A percentile compares a stretch with the other conserved stretches of the same genome.
These are phyloP conservation scores for Didymella pinodella DNA, from an alignment of 2,329 filamentous ascomycete species.

Conservation along the genomic window DNA sequence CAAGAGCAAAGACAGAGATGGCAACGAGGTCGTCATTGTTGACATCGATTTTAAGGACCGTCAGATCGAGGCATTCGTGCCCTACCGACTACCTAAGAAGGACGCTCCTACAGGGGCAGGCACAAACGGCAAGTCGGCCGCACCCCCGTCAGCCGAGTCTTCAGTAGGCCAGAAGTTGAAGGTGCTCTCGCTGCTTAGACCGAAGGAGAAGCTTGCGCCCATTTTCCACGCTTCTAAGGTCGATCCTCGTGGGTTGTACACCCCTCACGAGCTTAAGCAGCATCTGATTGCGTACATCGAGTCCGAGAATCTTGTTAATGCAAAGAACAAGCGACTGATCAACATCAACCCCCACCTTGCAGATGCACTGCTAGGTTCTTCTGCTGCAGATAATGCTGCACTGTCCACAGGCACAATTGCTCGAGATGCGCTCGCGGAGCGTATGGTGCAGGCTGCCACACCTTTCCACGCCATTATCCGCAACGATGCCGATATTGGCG, in stretches of 20 bases:
- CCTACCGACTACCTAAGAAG: slow-evolving; percentile 69
- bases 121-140: slow-evolving; percentile 53
- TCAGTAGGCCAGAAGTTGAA: slow-evolving; percentile 58
- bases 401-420: slow-evolving; percentile 65
- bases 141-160: slow-evolving; percentile 50
- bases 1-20: slow-evolving; percentile 70
- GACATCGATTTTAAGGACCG: slow-evolving; percentile 70
- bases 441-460: slow-evolving; percentile 63
- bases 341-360: slow-evolving; percentile 69
- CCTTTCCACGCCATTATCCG: slow-evolving; percentile 66
- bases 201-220: slow-evolving; percentile 65
- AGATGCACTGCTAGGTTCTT: slow-evolving; percentile 65
- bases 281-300: slow-evolving; percentile 67
- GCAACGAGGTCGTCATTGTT: slow-evolving; percentile 68
- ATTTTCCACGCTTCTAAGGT: slow-evolving; percentile 61
- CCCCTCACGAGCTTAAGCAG: slow-evolving; percentile 65
- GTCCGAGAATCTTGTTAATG: slow-evolving; percentile 63
- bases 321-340: slow-evolving; percentile 68
- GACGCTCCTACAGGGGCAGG: slow-evolving; percentile 48
- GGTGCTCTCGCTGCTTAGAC: slow-evolving; percentile 63
- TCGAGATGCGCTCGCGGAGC: slow-evolving; percentile 67
- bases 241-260: slow-evolving; percentile 65
- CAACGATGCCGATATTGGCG: slow-evolving; percentile 52
- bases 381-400: slow-evolving; percentile 63
- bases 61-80: slow-evolving; percentile 63